Percentiles rank a stretch among this genome's conserved stretches.
Conservation (phyloP, 2,329 filamentous ascomycete species). For the Cercospora sp. region DNA sequence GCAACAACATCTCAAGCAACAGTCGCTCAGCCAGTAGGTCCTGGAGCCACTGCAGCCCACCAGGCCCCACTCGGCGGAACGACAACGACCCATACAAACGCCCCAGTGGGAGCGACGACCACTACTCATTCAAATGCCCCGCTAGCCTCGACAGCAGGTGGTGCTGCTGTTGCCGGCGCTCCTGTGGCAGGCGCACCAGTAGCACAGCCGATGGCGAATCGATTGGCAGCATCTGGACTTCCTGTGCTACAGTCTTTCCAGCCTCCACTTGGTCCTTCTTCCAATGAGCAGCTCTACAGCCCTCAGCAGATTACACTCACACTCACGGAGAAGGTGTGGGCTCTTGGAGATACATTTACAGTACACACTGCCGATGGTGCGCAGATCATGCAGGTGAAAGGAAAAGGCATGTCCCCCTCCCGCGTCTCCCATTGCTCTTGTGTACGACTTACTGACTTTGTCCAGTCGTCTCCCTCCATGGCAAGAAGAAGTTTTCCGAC, state of each 20-base stretch:
- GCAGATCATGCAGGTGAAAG: conserved; percentile 58
- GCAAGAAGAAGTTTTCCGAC: conserved; percentile 57
- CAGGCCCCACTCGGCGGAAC: background rate
- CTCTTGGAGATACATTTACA: conserved; percentile 65
- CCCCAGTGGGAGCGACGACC: background rate
- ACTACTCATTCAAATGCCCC: background rate
- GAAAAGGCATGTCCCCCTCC: conserved; percentile 40
- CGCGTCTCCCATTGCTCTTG: background rate
- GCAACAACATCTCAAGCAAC: background rate
- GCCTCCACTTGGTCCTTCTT: conserved; percentile 35
- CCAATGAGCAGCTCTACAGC: conserved; percentile 30
- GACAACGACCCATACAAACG: background rate
- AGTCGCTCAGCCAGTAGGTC: background rate
- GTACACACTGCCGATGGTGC: conserved; percentile 58
- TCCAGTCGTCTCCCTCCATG: conserved; percentile 51
- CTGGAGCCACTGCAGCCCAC: background rate
- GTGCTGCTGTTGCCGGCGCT: background rate
- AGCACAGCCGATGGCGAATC: background rate
- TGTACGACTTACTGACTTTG: background rate
- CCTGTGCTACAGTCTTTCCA: conserved; percentile 29
- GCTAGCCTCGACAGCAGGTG: background rate
- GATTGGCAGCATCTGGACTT: background rate
- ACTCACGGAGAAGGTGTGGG: conserved; percentile 59
- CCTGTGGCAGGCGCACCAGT: background rate
- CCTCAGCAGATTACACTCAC: conserved; percentile 46